Base-by-base conservation (phyloP, 2,329 filamentous ascomycete species). In the Cercospora zeina region DNA sequence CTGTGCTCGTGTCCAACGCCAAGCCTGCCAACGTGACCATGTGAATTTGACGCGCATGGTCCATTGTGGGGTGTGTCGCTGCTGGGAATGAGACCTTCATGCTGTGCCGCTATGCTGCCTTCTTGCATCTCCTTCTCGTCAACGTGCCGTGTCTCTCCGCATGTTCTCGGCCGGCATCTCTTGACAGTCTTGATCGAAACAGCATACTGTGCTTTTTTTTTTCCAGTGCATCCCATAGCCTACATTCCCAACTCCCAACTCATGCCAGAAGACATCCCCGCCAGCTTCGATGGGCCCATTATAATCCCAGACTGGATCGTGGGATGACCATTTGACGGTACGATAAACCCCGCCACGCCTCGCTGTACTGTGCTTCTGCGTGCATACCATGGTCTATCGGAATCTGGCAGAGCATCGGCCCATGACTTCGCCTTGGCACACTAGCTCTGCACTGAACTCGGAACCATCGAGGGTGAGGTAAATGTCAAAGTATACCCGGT, bases 391-490 rank as follows among this genome's bases (percentile, higher is more conserved):
- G 37, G 19, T 61, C 33, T 67, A 89, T 77, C 86, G 80, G 83
- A 97, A 97, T 75, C 92, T 86, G 63, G 93, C 90, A 67, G 93
- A 89, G 85, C 93, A 97, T 67, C 93, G 88, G 68, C 95, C 95
- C 95, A 97, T 99, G 68, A 99, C 92, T 78, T 97, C 95, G 73
- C 95, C 95, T 77, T 99, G 95, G 80, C 95, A 99, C n/a, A 97
- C 93, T 39, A 99, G 82, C 80, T 97, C 95, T 58, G 95, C 95
- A 71, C 95, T 97, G 82, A 99, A 97, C 77, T 99, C 95, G 57
- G 91, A 96, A 21, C 95, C 95, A 73, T 99, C 95, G 14, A 99
- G 87, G 0, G 95, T 97, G 68, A 99, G 86, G 77, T 96, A 96
- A 62, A 85, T 85, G 68, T 85, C 83, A 69, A 85, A 85, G 75